A percentile compares a stretch with the other conserved stretches of the same genome.
These are phyloP conservation scores for Lanmaoa rubissima DNA, from an alignment of 768 basidiomycete genomes.

Conservation along the genomic window DNA sequence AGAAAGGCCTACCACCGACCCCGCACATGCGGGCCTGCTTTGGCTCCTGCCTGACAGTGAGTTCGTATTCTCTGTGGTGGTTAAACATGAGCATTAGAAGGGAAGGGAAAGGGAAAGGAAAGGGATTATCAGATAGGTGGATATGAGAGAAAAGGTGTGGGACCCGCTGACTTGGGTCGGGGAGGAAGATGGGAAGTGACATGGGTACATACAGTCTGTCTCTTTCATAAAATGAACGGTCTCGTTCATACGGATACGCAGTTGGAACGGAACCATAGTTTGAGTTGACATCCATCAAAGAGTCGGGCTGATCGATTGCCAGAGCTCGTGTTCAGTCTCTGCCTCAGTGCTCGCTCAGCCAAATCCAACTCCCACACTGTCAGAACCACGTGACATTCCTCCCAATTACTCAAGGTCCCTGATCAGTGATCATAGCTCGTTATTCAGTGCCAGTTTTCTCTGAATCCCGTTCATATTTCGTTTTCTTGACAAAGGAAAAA, in stretches of 20 bases:
- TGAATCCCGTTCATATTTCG: too few relatives aligned
- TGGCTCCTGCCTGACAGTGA: constrained; percentile 86
- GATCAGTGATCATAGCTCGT: too few relatives aligned
- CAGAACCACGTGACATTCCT: constrained; percentile 15
- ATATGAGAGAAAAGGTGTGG: constrained; percentile 1
- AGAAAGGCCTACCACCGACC: constrained; percentile 72
- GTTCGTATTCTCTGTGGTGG: constrained; percentile 72
- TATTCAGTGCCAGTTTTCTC: too few relatives aligned
- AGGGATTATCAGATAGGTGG: constrained; percentile 15
- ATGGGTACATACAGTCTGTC: constrained; percentile 35
- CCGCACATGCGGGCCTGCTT: constrained; percentile 92
- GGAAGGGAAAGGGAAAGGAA: background rate
- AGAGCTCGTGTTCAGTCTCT: background rate
- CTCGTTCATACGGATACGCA: constrained; percentile 31
- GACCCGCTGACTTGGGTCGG: background rate
- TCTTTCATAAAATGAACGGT: constrained; percentile 31
- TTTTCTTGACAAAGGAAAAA: too few relatives aligned
- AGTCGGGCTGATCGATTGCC: constrained; percentile 15
- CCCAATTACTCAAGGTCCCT: too few relatives aligned
- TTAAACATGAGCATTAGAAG: constrained; percentile 5
- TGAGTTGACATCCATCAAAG: constrained; percentile 25
- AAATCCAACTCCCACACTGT: constrained; percentile 10
- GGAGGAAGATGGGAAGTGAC: constrained; percentile 10
- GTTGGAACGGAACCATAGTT: constrained; percentile 26
- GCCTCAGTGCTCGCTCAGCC: background rate